A percentile compares a stretch with the other conserved stretches of the same genome.
These are phyloP conservation scores for Lachancea dasiensis DNA, from an alignment of 805 yeast genomes.

Conservation along the genomic window DNA sequence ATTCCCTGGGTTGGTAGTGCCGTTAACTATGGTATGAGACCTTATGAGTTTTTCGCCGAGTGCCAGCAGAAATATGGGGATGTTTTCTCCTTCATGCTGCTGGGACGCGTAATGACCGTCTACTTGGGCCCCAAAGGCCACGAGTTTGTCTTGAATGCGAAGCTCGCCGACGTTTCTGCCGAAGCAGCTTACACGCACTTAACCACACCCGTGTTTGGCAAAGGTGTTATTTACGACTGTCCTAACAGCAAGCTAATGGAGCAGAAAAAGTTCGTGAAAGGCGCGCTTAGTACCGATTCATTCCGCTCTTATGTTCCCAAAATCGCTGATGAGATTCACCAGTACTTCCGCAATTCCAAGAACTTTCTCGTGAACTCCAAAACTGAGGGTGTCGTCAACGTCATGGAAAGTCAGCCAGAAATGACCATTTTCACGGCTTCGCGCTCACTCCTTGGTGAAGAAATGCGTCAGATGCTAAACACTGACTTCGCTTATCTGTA, in stretches of 20 bases:
- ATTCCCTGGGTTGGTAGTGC: slow-evolving; percentile 96
- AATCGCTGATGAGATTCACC: slow-evolving; percentile 68
- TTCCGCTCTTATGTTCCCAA: slow-evolving; percentile 83
- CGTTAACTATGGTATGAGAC: slow-evolving; percentile 82
- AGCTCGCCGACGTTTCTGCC: slow-evolving; percentile 83
- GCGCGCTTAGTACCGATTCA: slow-evolving; percentile 78
- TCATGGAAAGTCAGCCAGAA: slow-evolving; percentile 85
- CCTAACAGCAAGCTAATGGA: slow-evolving; percentile 93
- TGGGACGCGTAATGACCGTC: slow-evolving; percentile 93
- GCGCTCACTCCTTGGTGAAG: slow-evolving; percentile 84
- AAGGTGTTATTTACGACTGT: slow-evolving; percentile 96
- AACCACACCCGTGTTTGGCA: slow-evolving; percentile 99
- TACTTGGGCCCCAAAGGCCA: slow-evolving; percentile 97
- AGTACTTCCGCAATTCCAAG: slow-evolving; percentile 53
- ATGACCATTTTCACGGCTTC: slow-evolving; percentile 95
- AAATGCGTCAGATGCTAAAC: slow-evolving; percentile 77
- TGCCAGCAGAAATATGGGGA: slow-evolving; percentile 86
- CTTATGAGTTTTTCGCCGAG: slow-evolving; percentile 79
- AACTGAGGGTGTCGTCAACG: slow-evolving; percentile 50
- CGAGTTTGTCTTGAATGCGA: slow-evolving; percentile 90
- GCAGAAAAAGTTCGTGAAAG: slow-evolving; percentile 94
- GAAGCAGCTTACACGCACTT: slow-evolving; percentile 93
- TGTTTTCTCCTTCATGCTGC: slow-evolving; percentile 79
- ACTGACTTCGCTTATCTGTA: slow-evolving; percentile 78
- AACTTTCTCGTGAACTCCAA: slow-evolving; percentile 40